Conservation (phyloP, 805 yeast species). For the Pichia cabralensis region DNA sequence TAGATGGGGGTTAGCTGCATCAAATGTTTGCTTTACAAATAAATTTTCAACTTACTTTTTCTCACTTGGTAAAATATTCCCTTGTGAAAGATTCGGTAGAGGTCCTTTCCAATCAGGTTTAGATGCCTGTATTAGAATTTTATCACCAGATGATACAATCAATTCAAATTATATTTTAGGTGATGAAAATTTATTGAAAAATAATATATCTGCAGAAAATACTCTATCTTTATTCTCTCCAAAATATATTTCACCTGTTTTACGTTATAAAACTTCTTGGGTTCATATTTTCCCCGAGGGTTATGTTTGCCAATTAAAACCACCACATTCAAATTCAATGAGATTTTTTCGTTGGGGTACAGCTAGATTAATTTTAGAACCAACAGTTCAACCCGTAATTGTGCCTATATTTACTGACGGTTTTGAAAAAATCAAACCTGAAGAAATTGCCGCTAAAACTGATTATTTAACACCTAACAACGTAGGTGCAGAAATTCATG, state of each 20-base stretch:
- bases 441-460: conserved; percentile 48
- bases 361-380: conserved; percentile 70
- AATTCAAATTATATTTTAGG: conserved; percentile 31
- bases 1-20: conserved; percentile 94
- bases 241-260: conserved; percentile 43
- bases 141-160: conserved; percentile 68
- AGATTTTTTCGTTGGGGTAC: conserved; percentile 95
- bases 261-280: conserved; percentile 69
- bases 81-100: conserved; percentile 79
- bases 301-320: conserved; percentile 73
- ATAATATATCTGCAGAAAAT: neutral
- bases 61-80: conserved; percentile 79
- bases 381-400: conserved; percentile 74
- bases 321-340: conserved; percentile 80
- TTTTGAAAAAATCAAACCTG: conserved; percentile 81
- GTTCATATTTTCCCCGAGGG: conserved; percentile 94
- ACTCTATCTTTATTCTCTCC: conserved; percentile 21
- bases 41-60: conserved; percentile 48
- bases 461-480: conserved; percentile 37
- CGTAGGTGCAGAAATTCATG: conserved; percentile 55
- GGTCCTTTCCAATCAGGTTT: conserved; percentile 90
- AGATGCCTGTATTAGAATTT: conserved; percentile 74
- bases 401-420: conserved; percentile 84
- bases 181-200: neutral
- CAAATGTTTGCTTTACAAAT: conserved; percentile 73